Evolutionary conservation across 2,329 filamentous ascomycete genomes (phyloP).

Genomic region (Pyricularia pennisetigena): DNA sequence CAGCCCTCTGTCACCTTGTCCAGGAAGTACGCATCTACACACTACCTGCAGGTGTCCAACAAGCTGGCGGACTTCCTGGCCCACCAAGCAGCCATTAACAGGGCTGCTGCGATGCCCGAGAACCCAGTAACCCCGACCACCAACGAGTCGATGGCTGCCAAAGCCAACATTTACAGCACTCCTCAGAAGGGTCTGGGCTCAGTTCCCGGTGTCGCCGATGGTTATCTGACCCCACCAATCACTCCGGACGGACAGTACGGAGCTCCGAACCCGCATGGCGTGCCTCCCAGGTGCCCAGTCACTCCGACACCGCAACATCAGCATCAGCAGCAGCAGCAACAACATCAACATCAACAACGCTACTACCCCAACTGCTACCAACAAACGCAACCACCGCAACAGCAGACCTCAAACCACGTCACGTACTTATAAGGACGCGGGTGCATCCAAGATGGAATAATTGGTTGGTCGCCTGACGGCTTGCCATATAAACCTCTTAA

Average conservation of each 20-base stretch:
- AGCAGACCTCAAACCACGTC: slow-evolving; percentile 34
- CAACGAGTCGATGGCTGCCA: slow-evolving; percentile 36
- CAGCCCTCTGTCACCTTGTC: slow-evolving; percentile 48
- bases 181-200: slow-evolving; percentile 66
- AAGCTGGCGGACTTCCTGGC: slow-evolving; percentile 49
- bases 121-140: slow-evolving; percentile 45
- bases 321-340: slow-evolving; percentile 23
- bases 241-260: slow-evolving; percentile 61
- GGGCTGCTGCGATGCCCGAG: slow-evolving; percentile 16
- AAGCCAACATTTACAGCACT: slow-evolving; percentile 62
- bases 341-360: slow-evolving; percentile 24
- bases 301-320: slow-evolving; percentile 46
- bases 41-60: slow-evolving; percentile 42
- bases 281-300: slow-evolving; percentile 48
- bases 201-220: slow-evolving; percentile 52
- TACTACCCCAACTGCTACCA: slow-evolving; percentile 1
- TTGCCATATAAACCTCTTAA: neutral
- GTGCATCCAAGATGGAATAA: neutral
- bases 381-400: slow-evolving; percentile 8
- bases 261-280: slow-evolving; percentile 32
- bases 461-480: neutral
- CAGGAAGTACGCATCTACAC: slow-evolving; percentile 47
- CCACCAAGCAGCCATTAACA: slow-evolving; percentile 46
- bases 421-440: slow-evolving; percentile 24
- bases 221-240: slow-evolving; percentile 77